Conservation (phyloP, 176 grass and related monocot species). For the bread wheat (Triticum aestivum) region DNA sequence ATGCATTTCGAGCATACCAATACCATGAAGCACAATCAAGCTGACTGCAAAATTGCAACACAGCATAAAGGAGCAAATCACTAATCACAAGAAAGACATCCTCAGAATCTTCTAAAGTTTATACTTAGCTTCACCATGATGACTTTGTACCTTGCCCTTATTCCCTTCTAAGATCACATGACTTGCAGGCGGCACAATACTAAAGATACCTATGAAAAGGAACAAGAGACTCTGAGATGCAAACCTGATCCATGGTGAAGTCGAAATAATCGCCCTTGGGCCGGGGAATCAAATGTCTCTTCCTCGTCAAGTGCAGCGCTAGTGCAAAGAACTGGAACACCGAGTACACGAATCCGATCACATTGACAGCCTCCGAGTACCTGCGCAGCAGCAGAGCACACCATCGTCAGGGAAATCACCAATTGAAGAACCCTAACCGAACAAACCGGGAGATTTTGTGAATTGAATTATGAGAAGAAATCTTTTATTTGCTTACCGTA, state of each 20-base stretch:
- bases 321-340: conserved; percentile 59
- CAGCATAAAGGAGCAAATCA: conserved; percentile 21
- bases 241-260: conserved; percentile 95
- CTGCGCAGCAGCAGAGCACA: conserved; percentile 16
- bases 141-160: conserved; percentile 11
- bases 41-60: not conserved
- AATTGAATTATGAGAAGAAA: not conserved
- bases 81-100: conserved; percentile 30
- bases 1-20: not conserved
- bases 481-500: conserved; percentile 39
- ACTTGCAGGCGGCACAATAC: conserved; percentile 32
- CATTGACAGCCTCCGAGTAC: conserved; percentile 85
- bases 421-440: conserved; percentile 5
- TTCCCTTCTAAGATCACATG: conserved; percentile 23
- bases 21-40: not conserved
- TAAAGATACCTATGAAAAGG: conserved; percentile 30
- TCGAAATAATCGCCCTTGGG: conserved; percentile 66
- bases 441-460: not conserved
- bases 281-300: conserved; percentile 60
- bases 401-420: not conserved
- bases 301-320: conserved; percentile 38
- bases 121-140: conserved; percentile 40
- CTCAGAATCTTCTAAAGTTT: conserved; percentile 13
- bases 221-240: not conserved
- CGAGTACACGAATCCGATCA: conserved; percentile 84